Percentiles rank a stretch among this genome's conserved stretches.
Conservation (phyloP, 2,329 filamentous ascomycete species). For the Nemania bipapillata region DNA sequence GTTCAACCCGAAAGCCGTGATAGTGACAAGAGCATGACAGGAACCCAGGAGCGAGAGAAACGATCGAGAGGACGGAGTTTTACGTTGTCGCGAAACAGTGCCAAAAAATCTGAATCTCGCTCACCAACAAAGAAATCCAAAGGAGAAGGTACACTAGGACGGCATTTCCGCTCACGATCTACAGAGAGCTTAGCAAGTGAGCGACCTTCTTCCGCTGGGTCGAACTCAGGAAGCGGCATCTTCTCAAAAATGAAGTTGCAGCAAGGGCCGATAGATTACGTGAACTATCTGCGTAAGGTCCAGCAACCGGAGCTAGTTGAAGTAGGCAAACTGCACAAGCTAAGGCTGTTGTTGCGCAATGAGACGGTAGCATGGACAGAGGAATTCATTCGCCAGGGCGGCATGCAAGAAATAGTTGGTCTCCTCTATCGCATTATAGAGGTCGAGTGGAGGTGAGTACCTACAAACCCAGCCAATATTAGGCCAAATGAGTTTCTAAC, state of each 20-base stretch:
- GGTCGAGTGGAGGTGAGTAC: constrained; percentile 88
- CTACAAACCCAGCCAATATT: neutral
- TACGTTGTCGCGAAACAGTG: constrained; percentile 71
- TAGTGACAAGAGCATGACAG: constrained; percentile 56
- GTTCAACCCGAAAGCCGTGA: constrained; percentile 59
- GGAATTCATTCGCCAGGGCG: constrained; percentile 85
- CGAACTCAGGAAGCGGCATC: constrained; percentile 66
- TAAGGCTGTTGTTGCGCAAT: constrained; percentile 87
- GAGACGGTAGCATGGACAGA: constrained; percentile 97
- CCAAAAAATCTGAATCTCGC: constrained; percentile 67
- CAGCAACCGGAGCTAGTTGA: constrained; percentile 85
- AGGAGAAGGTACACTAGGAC: constrained; percentile 69
- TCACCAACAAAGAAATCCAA: constrained; percentile 81
- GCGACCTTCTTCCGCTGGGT: constrained; percentile 64
- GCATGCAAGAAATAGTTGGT: constrained; percentile 90
- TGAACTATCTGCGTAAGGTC: constrained; percentile 82
- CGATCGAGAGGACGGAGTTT: constrained; percentile 79
- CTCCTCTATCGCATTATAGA: constrained; percentile 91
- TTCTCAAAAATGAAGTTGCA: constrained; percentile 78
- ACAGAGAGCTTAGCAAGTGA: constrained; percentile 74
- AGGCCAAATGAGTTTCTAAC: constrained; percentile 44
- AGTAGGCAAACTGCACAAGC: constrained; percentile 93
- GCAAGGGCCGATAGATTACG: constrained; percentile 83
- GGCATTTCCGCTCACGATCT: constrained; percentile 77
- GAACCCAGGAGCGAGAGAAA: constrained; percentile 56